Evolutionary conservation across 2,329 filamentous ascomycete genomes (phyloP).

Genomic region (Thermoascus crustaceus): DNA sequence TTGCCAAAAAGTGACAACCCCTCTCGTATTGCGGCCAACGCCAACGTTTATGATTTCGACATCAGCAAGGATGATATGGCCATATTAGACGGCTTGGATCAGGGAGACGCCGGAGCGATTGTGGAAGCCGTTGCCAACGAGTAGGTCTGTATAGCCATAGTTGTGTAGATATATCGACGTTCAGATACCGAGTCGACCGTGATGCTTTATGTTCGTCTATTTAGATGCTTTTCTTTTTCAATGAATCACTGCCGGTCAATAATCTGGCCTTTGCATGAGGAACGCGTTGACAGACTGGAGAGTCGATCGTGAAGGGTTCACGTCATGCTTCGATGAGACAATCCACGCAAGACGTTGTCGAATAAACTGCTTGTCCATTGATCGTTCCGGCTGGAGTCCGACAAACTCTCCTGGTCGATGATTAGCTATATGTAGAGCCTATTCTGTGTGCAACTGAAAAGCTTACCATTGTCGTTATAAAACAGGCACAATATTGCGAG

Average conservation of each 20-base stretch:
- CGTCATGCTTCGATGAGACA: constrained; percentile 66
- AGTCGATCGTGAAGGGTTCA: constrained; percentile 76
- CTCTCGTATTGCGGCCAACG: constrained; percentile 59
- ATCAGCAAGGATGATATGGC: constrained; percentile 51
- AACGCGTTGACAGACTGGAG: constrained; percentile 89
- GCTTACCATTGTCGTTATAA: constrained; percentile 56
- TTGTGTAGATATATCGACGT: too few relatives aligned
- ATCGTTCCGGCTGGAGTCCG: constrained; percentile 16
- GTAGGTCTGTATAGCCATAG: constrained; percentile 10
- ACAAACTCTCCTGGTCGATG: constrained; percentile 23
- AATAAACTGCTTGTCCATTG: constrained; percentile 66
- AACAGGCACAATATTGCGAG: constrained; percentile 69
- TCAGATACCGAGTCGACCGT: too few relatives aligned
- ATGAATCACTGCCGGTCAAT: constrained; percentile 15
- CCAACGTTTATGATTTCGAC: constrained; percentile 53
- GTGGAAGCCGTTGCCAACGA: constrained; percentile 41
- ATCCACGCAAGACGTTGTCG: constrained; percentile 73
- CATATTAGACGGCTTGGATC: constrained; percentile 44
- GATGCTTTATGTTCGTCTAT: too few relatives aligned
- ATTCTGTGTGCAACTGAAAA: constrained; percentile 11
- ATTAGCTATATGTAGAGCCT: constrained; percentile 13
- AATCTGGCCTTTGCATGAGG: constrained; percentile 53
- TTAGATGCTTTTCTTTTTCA: constrained; percentile 4
- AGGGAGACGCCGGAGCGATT: constrained; percentile 41
- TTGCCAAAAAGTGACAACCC: constrained; percentile 66